phyloP scores from a whole-genome alignment of 2,329 filamentous ascomycete genomes.

The Diaporthe australafricana region DNA sequence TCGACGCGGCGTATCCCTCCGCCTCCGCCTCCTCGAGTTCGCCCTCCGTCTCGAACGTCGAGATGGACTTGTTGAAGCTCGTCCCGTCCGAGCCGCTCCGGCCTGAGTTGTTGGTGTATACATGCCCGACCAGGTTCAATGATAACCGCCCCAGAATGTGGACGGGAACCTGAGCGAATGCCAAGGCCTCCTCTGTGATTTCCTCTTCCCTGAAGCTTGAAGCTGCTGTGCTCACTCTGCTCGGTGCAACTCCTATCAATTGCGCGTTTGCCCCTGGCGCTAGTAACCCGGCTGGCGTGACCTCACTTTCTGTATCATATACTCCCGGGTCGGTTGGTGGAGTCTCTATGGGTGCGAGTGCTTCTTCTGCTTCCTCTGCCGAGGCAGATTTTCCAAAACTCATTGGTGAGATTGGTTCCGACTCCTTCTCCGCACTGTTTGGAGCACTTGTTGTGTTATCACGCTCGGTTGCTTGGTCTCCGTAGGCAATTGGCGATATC shows the following conservation, averaged over 20 bases:
- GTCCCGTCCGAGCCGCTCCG: conserved; percentile 26
- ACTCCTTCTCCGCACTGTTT: neutral
- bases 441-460: neutral
- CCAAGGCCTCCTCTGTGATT: conserved; percentile 36
- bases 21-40: conserved; percentile 26
- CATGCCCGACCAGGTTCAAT: conserved; percentile 35
- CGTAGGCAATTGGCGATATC: conserved; percentile 25
- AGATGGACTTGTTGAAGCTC: conserved; percentile 31
- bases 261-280: neutral
- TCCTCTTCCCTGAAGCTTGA: conserved; percentile 24
- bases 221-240: conserved; percentile 21
- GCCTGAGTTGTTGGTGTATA: conserved; percentile 32
- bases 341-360: neutral
- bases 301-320: neutral
- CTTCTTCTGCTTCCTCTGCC: neutral
- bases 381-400: conserved; percentile 1
- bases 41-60: conserved; percentile 29
- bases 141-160: conserved; percentile 34
- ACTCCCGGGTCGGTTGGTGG: neutral
- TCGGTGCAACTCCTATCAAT: neutral
- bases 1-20: conserved; percentile 28
- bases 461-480: neutral
- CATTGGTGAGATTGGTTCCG: conserved; percentile 23
- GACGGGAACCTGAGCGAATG: conserved; percentile 36
- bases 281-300: neutral